A percentile compares a stretch with the other conserved stretches of the same genome.
Conservation (phyloP, 1,284 basidiomycete genomes). For the Pseudomicrostroma phylloplanum region DNA sequence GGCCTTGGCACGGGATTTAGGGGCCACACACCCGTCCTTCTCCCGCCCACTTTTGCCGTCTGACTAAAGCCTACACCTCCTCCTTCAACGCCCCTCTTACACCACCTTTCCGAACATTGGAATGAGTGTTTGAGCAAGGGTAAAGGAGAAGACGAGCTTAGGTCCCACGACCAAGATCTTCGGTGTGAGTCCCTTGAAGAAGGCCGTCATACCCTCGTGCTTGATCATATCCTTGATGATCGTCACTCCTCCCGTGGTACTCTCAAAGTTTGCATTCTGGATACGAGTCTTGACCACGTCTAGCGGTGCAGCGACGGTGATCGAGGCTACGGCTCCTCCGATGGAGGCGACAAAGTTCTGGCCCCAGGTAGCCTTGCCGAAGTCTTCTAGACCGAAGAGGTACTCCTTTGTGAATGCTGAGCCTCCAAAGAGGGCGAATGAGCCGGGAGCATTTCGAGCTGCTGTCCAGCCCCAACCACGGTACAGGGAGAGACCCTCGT, state of each 20-base stretch:
- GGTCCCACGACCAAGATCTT: constrained; percentile 87
- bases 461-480: constrained; percentile 99
- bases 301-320: constrained; percentile 90
- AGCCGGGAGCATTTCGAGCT: constrained; percentile 91
- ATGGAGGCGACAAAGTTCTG: constrained; percentile 77
- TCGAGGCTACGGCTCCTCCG: constrained; percentile 86
- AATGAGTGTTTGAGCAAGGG: constrained; percentile 90
- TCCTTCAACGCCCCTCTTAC: constrained; percentile 2
- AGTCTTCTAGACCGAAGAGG: constrained; percentile 78
- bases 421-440: constrained; percentile 85
- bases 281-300: constrained; percentile 84
- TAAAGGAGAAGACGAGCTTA: constrained; percentile 97
- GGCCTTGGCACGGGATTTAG: too few species aligned
- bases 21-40: too few species aligned
- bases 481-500: constrained; percentile 84
- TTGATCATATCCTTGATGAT: constrained; percentile 82
- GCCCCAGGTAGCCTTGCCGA: constrained; percentile 83
- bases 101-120: constrained; percentile 72
- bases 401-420: constrained; percentile 92
- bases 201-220: constrained; percentile 75
- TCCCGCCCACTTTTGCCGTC: too few species aligned
- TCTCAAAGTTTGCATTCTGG: constrained; percentile 95
- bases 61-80: too few species aligned
- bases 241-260: constrained; percentile 72
- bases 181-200: constrained; percentile 88